Conservation (phyloP, 2,329 filamentous ascomycete species). For the Pyrenochaeta sp. region DNA sequence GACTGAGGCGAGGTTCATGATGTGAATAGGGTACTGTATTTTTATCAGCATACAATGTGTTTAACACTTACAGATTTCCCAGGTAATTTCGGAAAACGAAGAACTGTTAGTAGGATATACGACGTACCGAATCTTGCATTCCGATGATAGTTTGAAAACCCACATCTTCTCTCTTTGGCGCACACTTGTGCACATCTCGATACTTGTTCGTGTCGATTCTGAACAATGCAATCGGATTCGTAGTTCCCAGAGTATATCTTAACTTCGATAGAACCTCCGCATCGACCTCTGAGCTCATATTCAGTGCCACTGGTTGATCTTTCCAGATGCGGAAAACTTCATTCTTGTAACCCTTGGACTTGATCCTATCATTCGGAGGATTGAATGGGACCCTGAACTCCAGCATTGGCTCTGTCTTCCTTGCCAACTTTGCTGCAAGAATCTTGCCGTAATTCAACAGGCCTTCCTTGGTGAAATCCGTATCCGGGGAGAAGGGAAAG, state of each 20-base stretch:
- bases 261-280: slow-evolving; percentile 69
- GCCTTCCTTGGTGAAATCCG: slow-evolving; percentile 42
- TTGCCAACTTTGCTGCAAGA: slow-evolving; percentile 43
- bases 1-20: slow-evolving; percentile 72
- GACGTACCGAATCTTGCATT: slow-evolving; percentile 72
- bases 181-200: slow-evolving; percentile 68
- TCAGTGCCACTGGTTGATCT: slow-evolving; percentile 60
- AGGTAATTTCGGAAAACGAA: background rate
- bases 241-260: slow-evolving; percentile 71
- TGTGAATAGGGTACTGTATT: slow-evolving; percentile 72
- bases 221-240: slow-evolving; percentile 73
- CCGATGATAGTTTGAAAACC: slow-evolving; percentile 72
- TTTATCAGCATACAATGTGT: slow-evolving; percentile 1
- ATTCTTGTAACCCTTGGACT: slow-evolving; percentile 65
- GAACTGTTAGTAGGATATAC: slow-evolving; percentile 14
- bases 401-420: slow-evolving; percentile 64
- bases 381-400: slow-evolving; percentile 73
- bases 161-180: slow-evolving; percentile 65
- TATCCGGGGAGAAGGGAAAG: slow-evolving; percentile 64
- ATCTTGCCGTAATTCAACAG: slow-evolving; percentile 44
- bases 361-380: slow-evolving; percentile 66
- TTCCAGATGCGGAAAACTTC: slow-evolving; percentile 73
- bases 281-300: slow-evolving; percentile 56
- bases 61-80: background rate
- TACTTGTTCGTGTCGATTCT: slow-evolving; percentile 67